phyloP scores from a whole-genome alignment of 306 rosid genomes.

The Fragaria iinumae region DNA sequence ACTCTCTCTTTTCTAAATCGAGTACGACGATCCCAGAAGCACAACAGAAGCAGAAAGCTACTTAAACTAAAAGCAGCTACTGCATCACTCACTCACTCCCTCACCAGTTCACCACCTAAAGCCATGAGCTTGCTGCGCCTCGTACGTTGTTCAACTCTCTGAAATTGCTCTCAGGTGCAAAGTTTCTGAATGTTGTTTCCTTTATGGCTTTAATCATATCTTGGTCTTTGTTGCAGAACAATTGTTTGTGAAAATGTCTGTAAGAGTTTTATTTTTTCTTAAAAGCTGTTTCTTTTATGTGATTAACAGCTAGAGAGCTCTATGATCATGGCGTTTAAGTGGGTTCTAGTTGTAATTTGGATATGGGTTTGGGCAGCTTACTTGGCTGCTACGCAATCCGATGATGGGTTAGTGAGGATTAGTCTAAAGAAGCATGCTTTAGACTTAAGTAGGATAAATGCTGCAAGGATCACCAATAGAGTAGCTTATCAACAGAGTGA shows the following conservation, averaged over 20 bases:
- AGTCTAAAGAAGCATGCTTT: conserved; percentile 38
- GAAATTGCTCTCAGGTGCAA: conserved; percentile 8
- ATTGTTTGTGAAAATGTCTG: not conserved
- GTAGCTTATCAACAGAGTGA: conserved; percentile 6
- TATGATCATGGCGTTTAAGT: conserved; percentile 26
- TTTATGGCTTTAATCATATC: not conserved
- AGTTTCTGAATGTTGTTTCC: not conserved
- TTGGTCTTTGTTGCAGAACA: not conserved
- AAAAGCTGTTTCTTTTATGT: not conserved
- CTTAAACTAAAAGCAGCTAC: not conserved
- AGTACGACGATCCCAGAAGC: not conserved
- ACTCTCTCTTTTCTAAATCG: not conserved
- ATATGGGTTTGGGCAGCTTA: conserved; percentile 20
- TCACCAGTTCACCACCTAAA: not conserved
- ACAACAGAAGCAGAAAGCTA: not conserved
- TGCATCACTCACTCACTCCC: not conserved
- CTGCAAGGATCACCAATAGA: conserved; percentile 28
- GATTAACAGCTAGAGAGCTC: conserved; percentile 9
- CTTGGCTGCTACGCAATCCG: conserved; percentile 19
- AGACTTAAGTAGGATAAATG: conserved; percentile 27
- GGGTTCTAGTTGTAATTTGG: conserved; percentile 23
- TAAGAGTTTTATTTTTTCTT: not conserved
- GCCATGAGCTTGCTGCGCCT: not conserved
- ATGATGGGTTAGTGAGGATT: conserved; percentile 35
- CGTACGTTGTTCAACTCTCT: not conserved